Evolutionary conservation across 164 flowering plant species (phyloP).

Genomic region (Nelumbo lutea): DNA sequence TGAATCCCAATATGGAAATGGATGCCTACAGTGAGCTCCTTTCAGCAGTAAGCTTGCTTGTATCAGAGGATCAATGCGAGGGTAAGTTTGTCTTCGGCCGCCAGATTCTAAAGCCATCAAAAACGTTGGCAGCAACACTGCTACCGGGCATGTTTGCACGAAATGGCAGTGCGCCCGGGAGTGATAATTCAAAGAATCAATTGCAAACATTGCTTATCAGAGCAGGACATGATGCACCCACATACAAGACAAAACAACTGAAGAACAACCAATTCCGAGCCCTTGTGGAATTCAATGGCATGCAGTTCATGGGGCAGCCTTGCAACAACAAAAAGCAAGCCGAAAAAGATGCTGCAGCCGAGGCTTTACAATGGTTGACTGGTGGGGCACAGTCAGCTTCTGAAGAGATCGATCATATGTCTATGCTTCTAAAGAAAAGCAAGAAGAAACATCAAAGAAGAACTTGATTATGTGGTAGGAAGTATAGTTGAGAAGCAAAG

Average conservation of each 20-base stretch:
- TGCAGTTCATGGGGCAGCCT: conserved; percentile 70
- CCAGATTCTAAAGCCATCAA: conserved; percentile 32
- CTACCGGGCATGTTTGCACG: conserved; percentile 29
- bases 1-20: conserved; percentile 55
- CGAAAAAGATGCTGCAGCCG: conserved; percentile 89
- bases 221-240: conserved; percentile 66
- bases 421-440: conserved; percentile 65
- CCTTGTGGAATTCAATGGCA: conserved; percentile 70
- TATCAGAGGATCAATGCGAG: conserved; percentile 66
- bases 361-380: conserved; percentile 68
- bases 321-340: conserved; percentile 80
- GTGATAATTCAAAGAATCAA: conserved; percentile 86
- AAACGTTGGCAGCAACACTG: conserved; percentile 10
- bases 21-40: conserved; percentile 49
- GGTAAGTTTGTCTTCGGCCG: conserved; percentile 73
- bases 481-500: background rate
- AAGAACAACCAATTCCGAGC: conserved; percentile 57
- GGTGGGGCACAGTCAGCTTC: conserved; percentile 38
- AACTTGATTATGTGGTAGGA: background rate
- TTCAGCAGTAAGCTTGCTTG: conserved; percentile 62
- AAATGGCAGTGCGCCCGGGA: conserved; percentile 66
- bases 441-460: conserved; percentile 43
- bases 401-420: conserved; percentile 52
- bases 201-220: conserved; percentile 76
- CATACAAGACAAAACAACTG: conserved; percentile 56